Evolutionary conservation across 2,329 filamentous ascomycete genomes (phyloP), one percentile per base, ranked within the genome.

Genomic region (Coleophoma cylindrospora): DNA sequence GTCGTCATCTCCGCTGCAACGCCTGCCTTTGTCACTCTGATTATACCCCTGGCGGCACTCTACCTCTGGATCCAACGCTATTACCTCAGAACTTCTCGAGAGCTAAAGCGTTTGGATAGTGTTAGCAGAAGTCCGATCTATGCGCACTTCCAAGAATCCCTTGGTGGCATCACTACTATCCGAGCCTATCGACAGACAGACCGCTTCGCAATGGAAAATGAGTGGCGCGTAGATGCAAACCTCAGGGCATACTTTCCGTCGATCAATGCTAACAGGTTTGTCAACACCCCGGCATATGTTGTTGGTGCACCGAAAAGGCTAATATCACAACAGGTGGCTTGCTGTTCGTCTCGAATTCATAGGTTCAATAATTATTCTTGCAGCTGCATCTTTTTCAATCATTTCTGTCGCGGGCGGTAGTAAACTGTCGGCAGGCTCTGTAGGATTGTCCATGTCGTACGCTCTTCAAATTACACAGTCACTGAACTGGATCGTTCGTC

Each of bases 401-500:
- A 74, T 92, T 57, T 85, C 91, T 4, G 89, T 97, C 47, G 77
- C 86, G 22, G 83, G 72, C 57, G 79, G 84, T 50, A 84, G 76
- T 61, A 69, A 68, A 0, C 69, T 95, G 37, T 81, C 77, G 19
- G 73, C 84, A 8, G 94, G 94, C 51, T 75, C 84, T 70, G 91
- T 97, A 47, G 95, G 95, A 74, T 75, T 99, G 63, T 84, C 89
- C 56, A 96, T 99, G 91, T 96, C 92, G 43, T 96, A 97, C 70
- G 94, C 91, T 37, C 79, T 99, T 56, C 90, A 96, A 72, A 97
- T 99, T 64, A 99, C 94, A 1, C 89, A 92, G 59, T 96, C 91
- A 34, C 80, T 99, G 63, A 99, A 97, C 74, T 99, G 94, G 94
- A 96, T 99, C 64, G 94, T 99, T 47, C 84, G 95, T 52, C 94